Base-by-base conservation (phyloP, 2,329 filamentous ascomycete genomes). In the Stagonosporopsis vannaccii region DNA sequence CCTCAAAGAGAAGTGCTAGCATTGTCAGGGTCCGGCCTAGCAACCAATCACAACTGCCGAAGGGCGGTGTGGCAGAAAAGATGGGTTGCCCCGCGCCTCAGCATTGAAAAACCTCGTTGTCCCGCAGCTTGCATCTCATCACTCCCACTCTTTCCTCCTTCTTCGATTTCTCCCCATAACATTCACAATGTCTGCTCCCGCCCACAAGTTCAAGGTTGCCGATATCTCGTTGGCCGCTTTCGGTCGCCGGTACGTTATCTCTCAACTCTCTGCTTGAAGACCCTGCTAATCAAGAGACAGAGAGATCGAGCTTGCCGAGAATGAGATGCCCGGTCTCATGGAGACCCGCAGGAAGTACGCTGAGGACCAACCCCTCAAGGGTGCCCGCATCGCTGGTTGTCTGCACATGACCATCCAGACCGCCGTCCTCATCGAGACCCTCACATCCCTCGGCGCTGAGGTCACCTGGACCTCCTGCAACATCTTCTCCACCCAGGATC, bases 341-440 rank as follows among this genome's bases (percentile, higher is more conserved):
- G 87, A 91, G 75, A 98, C 93, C 76, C 90, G 95, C 77, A 78
- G 81, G 76, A 97, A 96, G 86, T 99, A 98, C 80, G 91, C 90
- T 71, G 80, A 80, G 61, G 94, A 97, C 82, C 94, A 98, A 87
- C 95, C 95, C 72, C 87, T 99, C 75, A 89, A 89, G 78, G 93
- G 94, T 79, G 92, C 93, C 79, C 90, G 94, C 75, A 97, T 99
- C 80, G 95, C 95, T 73, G 95, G 95, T 77, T 98, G 95, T 83
- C 85, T 98, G 79, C 93, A 97, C 89, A 97, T 97, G 94, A 98
- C 95, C 79, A 98, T 99, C 83, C 95, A 99, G 86, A 99, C 95
- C 67, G 95, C 95, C 72, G 95, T 99, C 77, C 89, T 99, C 75
- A 99, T 99, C 81, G 95, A 99, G 89, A 99, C 95, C 68, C 89